Base-by-base conservation (phyloP, 768 basidiomycete species). In the Hydnomerulius pinastri region DNA sequence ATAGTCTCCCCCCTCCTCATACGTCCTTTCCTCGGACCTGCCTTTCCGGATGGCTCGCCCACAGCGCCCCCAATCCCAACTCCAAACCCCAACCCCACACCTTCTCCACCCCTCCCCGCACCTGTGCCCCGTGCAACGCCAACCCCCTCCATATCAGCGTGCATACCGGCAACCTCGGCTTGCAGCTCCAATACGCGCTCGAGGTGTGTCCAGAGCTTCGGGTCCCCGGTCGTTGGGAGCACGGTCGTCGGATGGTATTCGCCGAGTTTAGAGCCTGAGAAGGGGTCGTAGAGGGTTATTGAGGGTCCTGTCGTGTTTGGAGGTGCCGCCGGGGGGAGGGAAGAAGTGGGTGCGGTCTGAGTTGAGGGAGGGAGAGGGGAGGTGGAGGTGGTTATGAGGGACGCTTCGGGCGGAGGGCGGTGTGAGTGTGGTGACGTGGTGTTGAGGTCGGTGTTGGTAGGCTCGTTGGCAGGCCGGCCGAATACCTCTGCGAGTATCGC, bases 101-200 rank as follows among this genome's bases (percentile, higher is more conserved):
- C 38, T 25, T 36, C 43, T 9, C 17, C 44, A 13, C 37, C 28
- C 38, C 39, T 21, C 17, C 42, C 39, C 1, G 44, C 35, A 2
- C 43, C 65, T 37, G 32, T 10, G 1, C 40, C 47, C 12, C 36
- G 43, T 10, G 35, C 48, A 50, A 68, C 56, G 1, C 83, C 81
- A 39, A 86, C 75, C 33, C 78, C 78, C 64, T 91, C 89, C 86
- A 91, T 87, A 21, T 85, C 81, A 9, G 83, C 68, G 61, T 90
- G 89, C 78, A 87, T 81, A 55, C 71, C 73, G 5, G 88, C 83
- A 28, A 91, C 81, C 55, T 87, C 81, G 47, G 78, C 81, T 64
- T 91, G 87, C 25, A 91, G 67, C 30, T 84, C 83, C 54, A 88
- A 65, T n/a, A 91, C 84, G 37, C 76, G 77, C 17, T 81, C 80